phyloP scores from a whole-genome alignment of 1,284 basidiomycete genomes.

The Inonotus hispidus region DNA sequence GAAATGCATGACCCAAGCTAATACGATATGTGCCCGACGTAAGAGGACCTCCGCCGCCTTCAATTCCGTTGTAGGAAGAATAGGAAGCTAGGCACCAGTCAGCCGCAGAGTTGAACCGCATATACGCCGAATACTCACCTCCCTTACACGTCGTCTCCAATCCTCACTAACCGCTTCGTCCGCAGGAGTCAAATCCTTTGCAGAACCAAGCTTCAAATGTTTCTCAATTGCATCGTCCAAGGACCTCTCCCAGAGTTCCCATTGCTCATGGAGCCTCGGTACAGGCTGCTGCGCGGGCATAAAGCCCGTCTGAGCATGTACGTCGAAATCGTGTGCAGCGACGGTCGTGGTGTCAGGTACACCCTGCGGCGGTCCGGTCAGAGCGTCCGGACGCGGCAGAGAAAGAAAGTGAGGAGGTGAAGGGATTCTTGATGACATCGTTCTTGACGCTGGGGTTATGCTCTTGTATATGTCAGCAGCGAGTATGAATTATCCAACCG shows the following conservation, averaged over 20 bases:
- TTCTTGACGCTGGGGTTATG: background rate
- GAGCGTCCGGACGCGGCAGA: slow-evolving; percentile 51
- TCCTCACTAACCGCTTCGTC: slow-evolving; percentile 35
- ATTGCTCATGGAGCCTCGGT: slow-evolving; percentile 51
- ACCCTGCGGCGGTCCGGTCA: slow-evolving; percentile 34
- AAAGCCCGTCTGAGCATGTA: slow-evolving; percentile 89
- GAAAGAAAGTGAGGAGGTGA: slow-evolving; percentile 58
- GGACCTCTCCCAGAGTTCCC: slow-evolving; percentile 67
- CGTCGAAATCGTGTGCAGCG: slow-evolving; percentile 91
- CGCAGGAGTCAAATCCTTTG: slow-evolving; percentile 31
- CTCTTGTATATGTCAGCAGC: background rate
- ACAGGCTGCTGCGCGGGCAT: slow-evolving; percentile 82
- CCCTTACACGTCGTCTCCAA: slow-evolving; percentile 61
- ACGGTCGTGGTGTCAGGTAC: slow-evolving; percentile 80
- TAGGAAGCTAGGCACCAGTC: slow-evolving; percentile 34
- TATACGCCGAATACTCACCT: slow-evolving; percentile 37
- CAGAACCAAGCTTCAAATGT: slow-evolving; percentile 54
- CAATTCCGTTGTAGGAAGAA: slow-evolving; percentile 47
- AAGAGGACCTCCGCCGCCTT: slow-evolving; percentile 59
- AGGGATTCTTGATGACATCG: slow-evolving; percentile 26
- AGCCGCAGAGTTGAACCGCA: background rate
- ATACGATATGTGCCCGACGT: slow-evolving; percentile 80
- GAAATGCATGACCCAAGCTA: slow-evolving; percentile 84
- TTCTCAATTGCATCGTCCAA: slow-evolving; percentile 47
- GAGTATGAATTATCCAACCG: background rate